Base-by-base conservation (phyloP, 352 stramenopile species). In the Globisporangium iwayamae region DNA sequence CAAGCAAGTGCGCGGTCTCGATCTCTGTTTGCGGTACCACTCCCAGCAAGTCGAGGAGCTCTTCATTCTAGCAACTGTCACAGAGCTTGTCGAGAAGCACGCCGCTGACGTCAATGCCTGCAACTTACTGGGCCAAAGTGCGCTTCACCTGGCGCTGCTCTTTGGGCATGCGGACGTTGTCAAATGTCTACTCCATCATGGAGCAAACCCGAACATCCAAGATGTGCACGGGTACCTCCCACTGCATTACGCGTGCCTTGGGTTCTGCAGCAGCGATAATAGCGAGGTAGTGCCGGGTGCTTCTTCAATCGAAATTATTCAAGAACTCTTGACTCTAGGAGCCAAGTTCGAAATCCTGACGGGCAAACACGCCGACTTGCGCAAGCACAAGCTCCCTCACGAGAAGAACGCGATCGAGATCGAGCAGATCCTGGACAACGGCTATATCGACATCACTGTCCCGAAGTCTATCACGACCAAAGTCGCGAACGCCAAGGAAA, bases 171-270 rank as follows among this genome's bases (percentile, higher is more conserved):
- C 54, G 0, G 66, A 65, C 1, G 71, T 81, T 16, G 81, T 57
- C 0, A 65, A 72, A n/a, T 67, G 78, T 16, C 62, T 93, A 18
- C 53, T 93, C 1, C 36, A 38, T 9, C 70, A 69, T 56, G 78
- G 74, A 9, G 76, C 81, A 16, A 90, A 88, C 54, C 81, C 81
- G 6, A 92, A 90, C 28, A 58, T 89, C 8, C 72, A 72, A 13
- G 78, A 89, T 53, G 51, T 58, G 1, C 79, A 78, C 28, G 85
- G 85, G 3, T 80, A 84, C 34, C 52, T 90, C 0, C 74, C 83
- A 2, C 47, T 94, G 20, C 85, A 94, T 57, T 94, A 90, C 58
- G 78, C 79, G 1, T 91, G 79, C 34, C 64, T 89, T 8, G 83
- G 80, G 1, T 79, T 90, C 38, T 89, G 82, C 56, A 52, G 52